Evolutionary conservation across 441 rosid species (phyloP), one percentile per base, ranked within the genome.

Genomic region (Cnidoscolus chayamansa): DNA sequence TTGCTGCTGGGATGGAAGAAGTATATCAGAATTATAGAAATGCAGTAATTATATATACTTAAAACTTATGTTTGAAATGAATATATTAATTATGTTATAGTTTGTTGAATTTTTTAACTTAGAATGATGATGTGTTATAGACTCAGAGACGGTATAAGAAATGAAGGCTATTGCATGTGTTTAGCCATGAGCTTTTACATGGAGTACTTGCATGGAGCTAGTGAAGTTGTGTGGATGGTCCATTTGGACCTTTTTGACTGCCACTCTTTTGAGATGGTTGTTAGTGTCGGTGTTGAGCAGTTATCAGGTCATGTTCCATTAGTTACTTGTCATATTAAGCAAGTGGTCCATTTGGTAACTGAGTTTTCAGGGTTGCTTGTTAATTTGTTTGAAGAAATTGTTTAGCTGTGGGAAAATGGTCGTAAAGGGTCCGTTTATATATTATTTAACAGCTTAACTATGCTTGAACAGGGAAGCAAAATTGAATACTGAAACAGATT

Each of bases 1-100:
- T 88, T 76, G 99, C 94, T 59, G 77, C 83, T 30, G 96, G 87
- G 67, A 90, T 95, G 99, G 93, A 91, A 82, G 96, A 88, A 65
- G 67, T 93, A 56, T 93, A 87, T 76, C 90, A 87, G 85, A 92
- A 85, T 85, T 95, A 92, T 82, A 95, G 84, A 87, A 90, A 85
- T 72, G 99, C 98, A 55, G 99, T 95, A 89, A 90, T 75, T 79
- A 68, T 68, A 59, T 70, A 78, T 67, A 45, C 84, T 79, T 73
- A 49, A 20, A 77, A 70, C 76, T 73, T 65, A 16, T 86, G 54
- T 86, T 62, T 74, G 75, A 58, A 40, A 54, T 73, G 63, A 68
- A 70, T 58, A 66, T 73, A 12, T 19, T 78, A 63, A 63, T 71
- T 58, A 56, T 78, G 63, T 67, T 72, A 48, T 58, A 68, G 53